Base-by-base conservation (phyloP, 768 basidiomycete species). In the Leccinum aurantiacum region DNA sequence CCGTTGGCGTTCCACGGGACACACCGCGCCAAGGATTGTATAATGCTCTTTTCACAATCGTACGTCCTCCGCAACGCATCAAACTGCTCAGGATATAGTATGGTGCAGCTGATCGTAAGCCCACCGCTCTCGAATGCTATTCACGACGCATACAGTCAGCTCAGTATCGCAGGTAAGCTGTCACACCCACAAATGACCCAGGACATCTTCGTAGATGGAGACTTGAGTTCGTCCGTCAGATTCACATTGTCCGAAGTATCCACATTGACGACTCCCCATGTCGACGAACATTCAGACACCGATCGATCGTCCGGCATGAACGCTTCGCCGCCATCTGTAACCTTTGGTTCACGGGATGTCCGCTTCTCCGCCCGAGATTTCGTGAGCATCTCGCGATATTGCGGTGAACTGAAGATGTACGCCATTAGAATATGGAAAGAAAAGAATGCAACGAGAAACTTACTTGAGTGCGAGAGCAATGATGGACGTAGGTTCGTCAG, bases 1-100 rank as follows among this genome's bases (percentile, higher is more conserved):
- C n/a, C n/a, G n/a, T n/a, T n/a, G n/a, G n/a, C n/a, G n/a, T n/a
- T 89, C 92, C 95, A 99, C 71, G 96, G 96, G 63, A 96, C 84
- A 71, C 97, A 99, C 27, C 96, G 81, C 0, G 97, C 89, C 15
- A 99, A 76, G 0, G 93, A 95, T 71, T 98, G 95, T 46, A 98
- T 84, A 77, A 98, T 93, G 66, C 91, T 94, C 69, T 88, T 89
- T 67, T 97, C 93, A 69, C 94, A 97, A 62, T 95, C 92, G 65
- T 96, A 98, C 17, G 89, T 94, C 35, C 91, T 82, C 14, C 97
- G 86, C 47, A 99, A 74, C 3, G 92, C 93, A 65, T 98, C 95
- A 65, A 99, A 99, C 71, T 97, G 95, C 70, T 98, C 96, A 1
- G 95, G 94, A 72, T 93, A 98, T 49, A 98, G 84, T 60, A 98